Evolutionary conservation across 805 yeast species (phyloP), one percentile per base, ranked within the genome.

Genomic region (Candida endomychidarum): DNA sequence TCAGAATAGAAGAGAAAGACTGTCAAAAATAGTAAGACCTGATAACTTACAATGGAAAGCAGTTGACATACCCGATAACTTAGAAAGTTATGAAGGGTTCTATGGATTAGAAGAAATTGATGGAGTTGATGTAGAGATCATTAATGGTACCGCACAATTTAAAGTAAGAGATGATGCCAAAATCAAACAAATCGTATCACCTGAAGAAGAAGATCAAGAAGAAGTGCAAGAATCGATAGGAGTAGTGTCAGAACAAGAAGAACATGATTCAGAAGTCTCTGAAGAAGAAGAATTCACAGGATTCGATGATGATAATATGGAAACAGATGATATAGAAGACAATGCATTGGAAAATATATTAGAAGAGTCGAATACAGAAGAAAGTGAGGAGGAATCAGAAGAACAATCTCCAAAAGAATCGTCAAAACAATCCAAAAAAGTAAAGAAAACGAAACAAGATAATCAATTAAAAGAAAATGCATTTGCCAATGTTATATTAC

Each of bases 91-190:
- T 55, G 90, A 86, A 49, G 96, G 96, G 0, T 83, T 90, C 52
- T 88, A 81, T 58, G 99, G 97, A 0, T 66, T 93, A 24, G 99
- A 91, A 59, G 98, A 91, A 58, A 74, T 93, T 37, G 96, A 88
- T 42, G 97, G 96, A 31, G 97, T 91, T 23, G 90, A 76, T 53
- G 90, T 91, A 5, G 79, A 85, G 44, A 72, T 81, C 40, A 77
- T 79, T 2, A 69, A 86, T 46, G 96, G 96, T 10, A 65, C 70
- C 37, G 80, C 83, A 0, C 75, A 76, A 39, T 84, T 83, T 52
- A 50, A 62, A 8, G 61, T 61, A 11, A 60, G 58, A 37, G 67
- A 63, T 15, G 72, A 68, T 27, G 53, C 61, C 12, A 46, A 53
- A 15, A 55, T 49, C 16, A 52, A 51, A 11, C 10, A 11, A n/a